Base-by-base conservation (phyloP, 352 stramenopile genomes). In the Phytopythium montanum region DNA sequence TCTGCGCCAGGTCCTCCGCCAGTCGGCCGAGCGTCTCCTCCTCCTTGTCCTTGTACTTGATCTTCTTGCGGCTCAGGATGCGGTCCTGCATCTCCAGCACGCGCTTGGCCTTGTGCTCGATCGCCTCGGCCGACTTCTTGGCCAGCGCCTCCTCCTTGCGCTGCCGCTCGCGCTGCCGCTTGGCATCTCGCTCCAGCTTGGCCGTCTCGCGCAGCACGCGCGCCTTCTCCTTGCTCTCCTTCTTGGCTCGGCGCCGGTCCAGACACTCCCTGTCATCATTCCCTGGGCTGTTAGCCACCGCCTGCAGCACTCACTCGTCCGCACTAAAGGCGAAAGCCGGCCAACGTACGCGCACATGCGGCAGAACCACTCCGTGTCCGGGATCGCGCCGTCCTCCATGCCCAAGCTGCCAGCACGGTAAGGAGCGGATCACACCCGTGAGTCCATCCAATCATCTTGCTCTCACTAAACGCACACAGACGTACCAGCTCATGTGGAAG, bases 401-500 rank as follows among this genome's bases (percentile, higher is more conserved):
- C 82, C 80, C 33, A 95, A 79, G 60, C 82, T 92, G 25, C 56
- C n/a, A n/a, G n/a, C n/a, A n/a, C n/a, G 70, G 41, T 36, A 26
- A 39, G 21, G 19, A 48, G 29, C 26, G 4, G 5, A 36, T n/a
- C 14, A 62, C 36, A 5, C 16, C 1, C 3, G 45, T 29, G 25
- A 36, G 21, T 38, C 33, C 16, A 52, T 5, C 33, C 6, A 13
- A 38, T 6, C 16, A 8, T 0, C n/a, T 14, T 7, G 19, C 21
- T 2, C 16, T 16, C n/a, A 7, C 41, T n/a, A 13, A 10, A 18
- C 18, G 9, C 4, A 13, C 10, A 1, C 2, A 13, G 1, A n/a
- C 72, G 29, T 54, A 87, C 73, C 86, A 95, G 61, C 70, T 90
- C 84, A 93, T 93, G 67, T 98, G 95, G 79, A 97, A 98, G 19